Base-by-base conservation (phyloP, 2,329 filamentous ascomycete species). In the Calycina marina region DNA sequence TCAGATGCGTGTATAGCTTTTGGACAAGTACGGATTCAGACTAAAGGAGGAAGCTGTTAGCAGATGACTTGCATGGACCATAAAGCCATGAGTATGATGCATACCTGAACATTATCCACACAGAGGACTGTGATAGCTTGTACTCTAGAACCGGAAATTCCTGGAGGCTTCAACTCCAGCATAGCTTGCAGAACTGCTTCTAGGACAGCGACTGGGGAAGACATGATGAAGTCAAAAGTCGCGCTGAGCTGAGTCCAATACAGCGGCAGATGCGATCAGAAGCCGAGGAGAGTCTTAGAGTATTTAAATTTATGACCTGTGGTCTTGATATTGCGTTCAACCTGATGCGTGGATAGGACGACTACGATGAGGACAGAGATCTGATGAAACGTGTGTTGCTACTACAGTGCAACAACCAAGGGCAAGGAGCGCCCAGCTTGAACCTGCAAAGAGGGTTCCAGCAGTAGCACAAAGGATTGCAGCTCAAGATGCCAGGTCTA, bases 1-100 rank as follows among this genome's bases (percentile, higher is more conserved):
- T 93, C 69, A 96, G 92, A 54, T 94, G 86, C 45, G 86, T 92
- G 62, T 82, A 93, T 52, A 98, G 79, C 58, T 93, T 94, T 58
- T 93, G 85, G 49, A 96, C 83, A 53, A 98, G 75, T 49, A 86
- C 76, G 34, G 84, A 90, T 63, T 96, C 88, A 59, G 81, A 88
- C 90, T 94, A 40, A 14, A 25, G n/a, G 20, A 32, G 27, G 24
- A 28, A 20, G n/a, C n/a, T n/a, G n/a, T n/a, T n/a, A n/a, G n/a
- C n/a, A n/a, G n/a, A n/a, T n/a, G n/a, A n/a, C n/a, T n/a, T n/a
- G n/a, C n/a, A n/a, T n/a, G n/a, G n/a, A n/a, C n/a, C n/a, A n/a
- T n/a, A n/a, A n/a, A n/a, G n/a, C n/a, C n/a, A n/a, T n/a, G n/a
- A n/a, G n/a, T n/a, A n/a, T n/a, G 34, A 12, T 31, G 37, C 72